Base-by-base conservation (phyloP, 139 green algal species). In the Picochlorum sp. region DNA sequence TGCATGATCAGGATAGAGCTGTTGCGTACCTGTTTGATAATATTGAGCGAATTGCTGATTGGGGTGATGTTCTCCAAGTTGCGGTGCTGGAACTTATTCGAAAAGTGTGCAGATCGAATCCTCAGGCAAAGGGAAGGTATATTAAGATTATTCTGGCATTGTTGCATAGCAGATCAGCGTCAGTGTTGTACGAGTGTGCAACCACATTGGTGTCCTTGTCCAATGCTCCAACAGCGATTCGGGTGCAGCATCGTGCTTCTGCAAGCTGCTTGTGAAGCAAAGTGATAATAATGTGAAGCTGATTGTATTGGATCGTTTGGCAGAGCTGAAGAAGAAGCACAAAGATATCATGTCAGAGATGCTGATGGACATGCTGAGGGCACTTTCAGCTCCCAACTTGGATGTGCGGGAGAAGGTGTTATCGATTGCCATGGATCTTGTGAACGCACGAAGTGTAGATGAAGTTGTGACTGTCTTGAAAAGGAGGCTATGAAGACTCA, bases 211-310 rank as follows among this genome's bases (percentile, higher is more conserved):
- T 90, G 15, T 77, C 75, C 15, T 83, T 98, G 15, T 96, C 85
- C 1, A 85, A 84, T n/a, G 94, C 94, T 16, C 92, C 94, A 30
- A 96, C 92, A 18, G 94, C 94, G 47, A 85, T 99, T 51, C 83
- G 90, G 41, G 94, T 2, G 94, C 91, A 9, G 94, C 91, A 60
- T 95, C 94, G 78, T 97, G 90, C 88, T 98, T 92, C 84, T 96
- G 86, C 79, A 86, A 96, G 77, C 88, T 98, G 74, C 80, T 99
- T 34, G 82, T 91, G 18, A 90, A 65, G n/a, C 86, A 97, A 70
- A 88, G 71, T 30, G 94, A 99, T 84, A 99, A 99, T 88, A 99
- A 98, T 67, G 94, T 98, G 51, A 97, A 97, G 85, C 82, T 99
- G n/a, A 98, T 99, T 67, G 90, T 99, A 56, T 80, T 99, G 57